Percentiles rank a stretch among this genome's conserved stretches.
Conservation (phyloP, 805 yeast species). For the Candida fluviatilis region DNA sequence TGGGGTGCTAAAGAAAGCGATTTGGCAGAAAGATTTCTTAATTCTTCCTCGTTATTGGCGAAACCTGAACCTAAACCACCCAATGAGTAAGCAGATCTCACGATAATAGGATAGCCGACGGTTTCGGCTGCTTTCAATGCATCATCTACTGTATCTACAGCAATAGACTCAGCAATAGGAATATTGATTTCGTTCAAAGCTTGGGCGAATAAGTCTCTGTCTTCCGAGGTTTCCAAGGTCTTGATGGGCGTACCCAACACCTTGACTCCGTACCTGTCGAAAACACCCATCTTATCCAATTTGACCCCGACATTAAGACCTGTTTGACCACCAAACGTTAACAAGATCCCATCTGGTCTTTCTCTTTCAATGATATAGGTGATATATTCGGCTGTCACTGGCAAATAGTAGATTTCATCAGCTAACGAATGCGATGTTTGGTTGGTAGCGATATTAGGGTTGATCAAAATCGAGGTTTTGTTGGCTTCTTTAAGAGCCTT, state of each 20-base stretch:
- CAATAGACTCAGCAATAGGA: constrained; percentile 95
- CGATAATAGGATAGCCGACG: constrained; percentile 94
- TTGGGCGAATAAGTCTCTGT: constrained; percentile 91
- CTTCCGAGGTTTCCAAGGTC: constrained; percentile 95
- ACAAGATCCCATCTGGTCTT: constrained; percentile 90
- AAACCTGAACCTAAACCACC: constrained; percentile 99
- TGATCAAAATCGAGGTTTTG: constrained; percentile 79
- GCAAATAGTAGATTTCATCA: constrained; percentile 91
- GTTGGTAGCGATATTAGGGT: constrained; percentile 95
- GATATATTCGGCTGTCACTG: constrained; percentile 95
- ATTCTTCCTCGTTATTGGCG: constrained; percentile 78
- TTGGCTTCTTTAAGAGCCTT: constrained; percentile 91
- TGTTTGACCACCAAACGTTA: constrained; percentile 99
- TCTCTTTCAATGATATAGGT: constrained; percentile 94
- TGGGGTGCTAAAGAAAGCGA: constrained; percentile 90
- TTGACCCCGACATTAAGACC: constrained; percentile 95
- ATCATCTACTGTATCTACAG: constrained; percentile 90
- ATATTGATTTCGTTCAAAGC: constrained; percentile 93
- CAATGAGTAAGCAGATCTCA: constrained; percentile 93
- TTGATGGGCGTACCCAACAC: constrained; percentile 97
- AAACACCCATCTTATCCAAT: constrained; percentile 90
- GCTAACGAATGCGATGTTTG: constrained; percentile 95
- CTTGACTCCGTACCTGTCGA: constrained; percentile 85
- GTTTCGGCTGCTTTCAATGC: constrained; percentile 84
- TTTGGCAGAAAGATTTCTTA: constrained; percentile 83